phyloP scores from a whole-genome alignment of 805 yeast genomes.

The Candida sakaeoensis region DNA sequence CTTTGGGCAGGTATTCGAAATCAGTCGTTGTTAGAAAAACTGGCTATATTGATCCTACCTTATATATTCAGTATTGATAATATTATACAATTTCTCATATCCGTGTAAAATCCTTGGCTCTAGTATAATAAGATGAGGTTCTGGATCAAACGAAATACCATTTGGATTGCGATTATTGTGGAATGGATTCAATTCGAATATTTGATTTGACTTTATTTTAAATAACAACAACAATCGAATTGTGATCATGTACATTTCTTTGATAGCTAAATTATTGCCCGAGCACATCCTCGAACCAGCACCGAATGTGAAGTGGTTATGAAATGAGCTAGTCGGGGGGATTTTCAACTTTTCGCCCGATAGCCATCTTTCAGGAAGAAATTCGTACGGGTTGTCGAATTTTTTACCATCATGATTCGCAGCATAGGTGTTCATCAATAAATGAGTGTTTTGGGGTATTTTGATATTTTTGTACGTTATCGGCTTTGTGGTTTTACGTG shows the following conservation, averaged over 20 bases:
- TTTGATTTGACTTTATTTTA: constrained; percentile 41
- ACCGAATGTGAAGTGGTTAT: constrained; percentile 57
- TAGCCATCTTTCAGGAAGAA: constrained; percentile 54
- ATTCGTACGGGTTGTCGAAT: constrained; percentile 43
- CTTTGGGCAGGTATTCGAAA: constrained; percentile 49
- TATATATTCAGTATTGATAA: constrained; percentile 3
- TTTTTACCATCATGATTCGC: constrained; percentile 58
- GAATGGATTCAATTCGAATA: constrained; percentile 48
- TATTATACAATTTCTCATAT: constrained; percentile 6
- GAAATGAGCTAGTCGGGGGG: constrained; percentile 5
- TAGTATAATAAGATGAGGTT: constrained; percentile 27
- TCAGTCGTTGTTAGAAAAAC: constrained; percentile 61
- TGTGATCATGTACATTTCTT: constrained; percentile 59
- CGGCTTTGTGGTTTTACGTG: constrained; percentile 54
- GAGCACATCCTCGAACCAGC: constrained; percentile 71
- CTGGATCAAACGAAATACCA: constrained; percentile 64
- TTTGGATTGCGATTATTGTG: constrained; percentile 47
- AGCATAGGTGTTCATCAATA: constrained; percentile 66
- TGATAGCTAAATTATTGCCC: constrained; percentile 60
- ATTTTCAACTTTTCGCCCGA: constrained; percentile 15
- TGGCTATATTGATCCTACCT: constrained; percentile 51
- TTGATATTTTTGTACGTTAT: constrained; percentile 33
- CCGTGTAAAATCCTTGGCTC: constrained; percentile 17
- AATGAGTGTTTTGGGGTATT: constrained; percentile 54
- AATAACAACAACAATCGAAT: constrained; percentile 52